These are phyloP conservation scores for Trypanosoma lewisi DNA, from an alignment of 208 protist genomes.

Conservation along the genomic window DNA sequence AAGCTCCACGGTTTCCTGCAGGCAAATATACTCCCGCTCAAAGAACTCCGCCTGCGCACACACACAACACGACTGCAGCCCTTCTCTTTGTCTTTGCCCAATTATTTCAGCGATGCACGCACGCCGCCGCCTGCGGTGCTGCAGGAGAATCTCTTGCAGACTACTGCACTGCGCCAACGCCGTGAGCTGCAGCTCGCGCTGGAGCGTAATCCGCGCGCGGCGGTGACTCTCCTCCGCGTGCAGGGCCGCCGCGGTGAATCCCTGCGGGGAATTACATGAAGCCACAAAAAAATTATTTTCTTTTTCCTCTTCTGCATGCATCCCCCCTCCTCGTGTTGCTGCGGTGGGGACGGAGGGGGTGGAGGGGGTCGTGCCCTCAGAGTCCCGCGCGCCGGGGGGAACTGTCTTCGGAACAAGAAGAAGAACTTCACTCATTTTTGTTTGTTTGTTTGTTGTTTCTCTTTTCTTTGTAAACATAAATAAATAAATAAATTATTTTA, in stretches of 20 bases:
- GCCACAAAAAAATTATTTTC: too few species aligned
- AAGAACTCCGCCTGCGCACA: constrained; percentile 12
- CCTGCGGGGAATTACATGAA: too few species aligned
- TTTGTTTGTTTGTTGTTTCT: neutral
- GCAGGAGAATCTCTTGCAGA: constrained; percentile 7
- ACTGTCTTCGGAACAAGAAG: constrained; percentile 1
- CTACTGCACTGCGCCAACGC: neutral
- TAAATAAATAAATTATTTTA: neutral
- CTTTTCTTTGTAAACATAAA: neutral
- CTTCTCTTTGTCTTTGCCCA: neutral
- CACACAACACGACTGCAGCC: neutral
- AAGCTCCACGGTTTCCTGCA: constrained; percentile 11
- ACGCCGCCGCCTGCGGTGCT: constrained; percentile 9
- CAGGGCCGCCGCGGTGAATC: neutral
- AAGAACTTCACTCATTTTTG: constrained; percentile 21
- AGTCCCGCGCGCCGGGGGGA: too few species aligned
- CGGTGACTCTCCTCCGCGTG: constrained; percentile 8
- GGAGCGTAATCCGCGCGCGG: neutral
- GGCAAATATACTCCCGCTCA: constrained; percentile 6
- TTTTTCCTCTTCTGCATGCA: neutral
- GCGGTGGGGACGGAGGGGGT: neutral
- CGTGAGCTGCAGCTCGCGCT: constrained; percentile 2
- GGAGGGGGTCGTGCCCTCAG: neutral
- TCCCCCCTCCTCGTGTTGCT: too few species aligned
- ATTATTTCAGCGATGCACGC: neutral